Base-by-base conservation (phyloP, 331 rosid genomes). In the Quercus tomentella region DNA sequence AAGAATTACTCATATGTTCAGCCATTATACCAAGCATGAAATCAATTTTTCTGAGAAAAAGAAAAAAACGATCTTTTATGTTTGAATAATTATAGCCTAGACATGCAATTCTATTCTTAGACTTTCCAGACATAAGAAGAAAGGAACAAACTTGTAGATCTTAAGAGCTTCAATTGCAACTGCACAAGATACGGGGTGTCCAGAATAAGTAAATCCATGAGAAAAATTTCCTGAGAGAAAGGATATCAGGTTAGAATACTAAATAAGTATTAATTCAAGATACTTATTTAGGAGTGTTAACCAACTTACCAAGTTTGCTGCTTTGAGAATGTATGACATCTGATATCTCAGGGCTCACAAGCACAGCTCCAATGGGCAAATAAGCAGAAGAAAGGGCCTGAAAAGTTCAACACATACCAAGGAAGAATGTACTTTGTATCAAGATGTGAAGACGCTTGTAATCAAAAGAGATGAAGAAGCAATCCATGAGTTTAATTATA, bases 361-460 rank as follows among this genome's bases (percentile, higher is more conserved):
- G 91, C 81, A 91, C 94, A 62, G 93, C 99, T 62, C 99, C 97
- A 71, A 95, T 93, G 62, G 99, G 98, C 89, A 89, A 14, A 85
- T 95, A 95, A 33, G 82, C 94, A 68, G 97, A 95, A 82, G 99
- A 95, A 82, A 95, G 96, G 74, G 99, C 99, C 98, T 93, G 84
- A 60, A 81, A 74, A 61, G 73, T 66, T 52, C 73, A 66, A 69
- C 65, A 51, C 72, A 31, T 76, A 41, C 7, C 56, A 31, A 16
- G 41, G 70, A 31, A 31, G 52, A 62, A 51, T 43, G 18, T 11
- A 49, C 73, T 72, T 73, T 78, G 52, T 45, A 73, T 30, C 43
- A 73, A 77, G 76, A 79, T 22, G 68, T 61, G 58, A 71, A 52
- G 25, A 70, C 28, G 56, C 52, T 28, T 33, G 55, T 5, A 33